Percentiles rank a stretch among this genome's conserved stretches.
Conservation (phyloP, 352 stramenopile species). For the Globisporangium recalcitrans region DNA sequence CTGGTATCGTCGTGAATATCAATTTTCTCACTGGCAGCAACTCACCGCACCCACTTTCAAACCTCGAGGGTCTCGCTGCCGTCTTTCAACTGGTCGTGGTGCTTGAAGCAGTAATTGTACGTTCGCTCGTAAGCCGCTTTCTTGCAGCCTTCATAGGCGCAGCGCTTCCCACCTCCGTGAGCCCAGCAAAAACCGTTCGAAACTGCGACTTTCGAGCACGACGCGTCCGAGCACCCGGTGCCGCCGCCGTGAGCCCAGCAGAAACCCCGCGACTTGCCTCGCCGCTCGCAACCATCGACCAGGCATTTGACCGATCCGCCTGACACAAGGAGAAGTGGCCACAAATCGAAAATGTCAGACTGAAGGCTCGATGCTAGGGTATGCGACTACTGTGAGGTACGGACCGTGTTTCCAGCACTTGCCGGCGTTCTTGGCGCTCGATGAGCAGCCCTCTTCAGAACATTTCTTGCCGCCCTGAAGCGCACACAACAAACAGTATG, state of each 20-base stretch:
- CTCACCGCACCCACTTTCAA: not conserved
- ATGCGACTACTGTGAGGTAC: no score
- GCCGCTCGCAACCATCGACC: conserved; percentile 29
- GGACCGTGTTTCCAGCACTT: conserved; percentile 37
- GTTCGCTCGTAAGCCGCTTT: conserved; percentile 33
- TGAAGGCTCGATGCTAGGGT: no score
- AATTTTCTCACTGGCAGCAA: no score
- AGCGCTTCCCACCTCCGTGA: conserved; percentile 32
- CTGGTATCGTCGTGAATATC: no score
- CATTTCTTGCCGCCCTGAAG: conserved; percentile 37
- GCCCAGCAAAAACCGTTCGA: not conserved
- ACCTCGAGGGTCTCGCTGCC: conserved; percentile 1
- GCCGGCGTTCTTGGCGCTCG: conserved; percentile 34
- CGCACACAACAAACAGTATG: not conserved
- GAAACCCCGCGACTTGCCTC: conserved; percentile 35
- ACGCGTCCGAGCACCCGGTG: conserved; percentile 24
- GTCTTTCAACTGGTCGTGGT: conserved; percentile 33
- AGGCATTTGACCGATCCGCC: conserved; percentile 36
- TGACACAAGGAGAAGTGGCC: not conserved
- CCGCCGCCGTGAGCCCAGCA: conserved; percentile 44
- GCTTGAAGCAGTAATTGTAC: conserved; percentile 40
- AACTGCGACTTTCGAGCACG: conserved; percentile 27
- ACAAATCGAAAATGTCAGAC: not conserved
- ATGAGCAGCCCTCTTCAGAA: conserved; percentile 22
- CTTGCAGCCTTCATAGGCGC: conserved; percentile 27